Evolutionary conservation across 331 rosid genomes (phyloP).

Genomic region (Stylosanthes scabra): DNA sequence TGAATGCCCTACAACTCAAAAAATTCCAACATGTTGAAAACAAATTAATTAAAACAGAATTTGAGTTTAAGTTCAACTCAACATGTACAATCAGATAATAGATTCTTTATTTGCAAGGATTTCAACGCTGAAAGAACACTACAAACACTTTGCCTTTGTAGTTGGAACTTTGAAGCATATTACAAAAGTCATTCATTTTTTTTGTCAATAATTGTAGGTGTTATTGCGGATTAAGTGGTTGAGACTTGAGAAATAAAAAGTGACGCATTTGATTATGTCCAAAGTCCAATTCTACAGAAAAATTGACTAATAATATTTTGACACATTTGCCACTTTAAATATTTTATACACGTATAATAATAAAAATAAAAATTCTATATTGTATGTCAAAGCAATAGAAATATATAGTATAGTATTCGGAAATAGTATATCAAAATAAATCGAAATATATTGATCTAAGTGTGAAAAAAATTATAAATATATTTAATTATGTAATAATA

Average conservation of each 20-base stretch:
- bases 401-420: no score
- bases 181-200: not conserved
- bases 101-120: not conserved
- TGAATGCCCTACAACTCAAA: no score
- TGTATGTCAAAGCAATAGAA: no score
- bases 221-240: slow-evolving; percentile 12
- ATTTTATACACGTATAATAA: not conserved
- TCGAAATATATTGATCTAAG: no score
- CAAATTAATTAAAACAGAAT: not conserved
- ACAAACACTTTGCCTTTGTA: not conserved
- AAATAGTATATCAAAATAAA: no score
- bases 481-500: no score
- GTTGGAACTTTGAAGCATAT: not conserved
- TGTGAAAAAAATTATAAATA: no score
- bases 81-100: not conserved
- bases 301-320: no score
- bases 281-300: not conserved
- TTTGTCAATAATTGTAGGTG: slow-evolving; percentile 3
- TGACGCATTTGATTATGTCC: not conserved
- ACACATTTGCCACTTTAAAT: no score
- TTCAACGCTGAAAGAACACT: not conserved
- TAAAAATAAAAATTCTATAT: not conserved
- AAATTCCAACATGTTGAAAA: not conserved
- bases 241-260: not conserved
- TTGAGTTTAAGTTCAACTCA: not conserved